Conservation (phyloP, 495 filamentous ascomycete genomes). For the Xylaria venustula region DNA sequence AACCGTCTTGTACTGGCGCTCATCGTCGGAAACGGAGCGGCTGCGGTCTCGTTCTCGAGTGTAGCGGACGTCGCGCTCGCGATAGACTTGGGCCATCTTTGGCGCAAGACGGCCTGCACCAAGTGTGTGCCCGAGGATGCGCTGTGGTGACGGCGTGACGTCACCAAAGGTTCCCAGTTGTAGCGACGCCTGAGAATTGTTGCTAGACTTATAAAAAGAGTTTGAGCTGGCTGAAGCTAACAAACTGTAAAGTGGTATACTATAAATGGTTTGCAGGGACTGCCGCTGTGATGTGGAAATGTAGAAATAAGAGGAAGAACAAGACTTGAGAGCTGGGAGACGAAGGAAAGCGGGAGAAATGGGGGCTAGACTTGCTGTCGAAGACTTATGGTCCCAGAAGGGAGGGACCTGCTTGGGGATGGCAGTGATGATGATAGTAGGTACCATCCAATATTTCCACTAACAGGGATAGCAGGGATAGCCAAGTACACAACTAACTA, state of each 20-base stretch:
- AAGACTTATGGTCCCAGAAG: neutral
- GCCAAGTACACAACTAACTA: too few species aligned
- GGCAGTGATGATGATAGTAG: too few species aligned
- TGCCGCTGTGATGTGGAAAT: neutral
- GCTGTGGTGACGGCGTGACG: slow-evolving; percentile 9
- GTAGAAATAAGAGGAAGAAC: neutral
- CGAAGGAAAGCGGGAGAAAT: neutral
- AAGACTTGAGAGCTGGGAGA: neutral
- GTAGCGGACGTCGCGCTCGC: slow-evolving; percentile 44
- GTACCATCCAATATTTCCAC: too few species aligned
- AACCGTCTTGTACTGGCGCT: slow-evolving; percentile 50
- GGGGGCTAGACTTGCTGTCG: neutral
- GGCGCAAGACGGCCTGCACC: slow-evolving; percentile 3
- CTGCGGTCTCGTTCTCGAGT: slow-evolving; percentile 42
- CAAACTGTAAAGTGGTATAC: slow-evolving; percentile 4
- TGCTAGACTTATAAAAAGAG: neutral
- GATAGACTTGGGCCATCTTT: slow-evolving; percentile 48
- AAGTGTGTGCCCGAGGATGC: neutral
- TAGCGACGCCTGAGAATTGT: neutral
- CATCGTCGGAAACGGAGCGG: slow-evolving; percentile 47
- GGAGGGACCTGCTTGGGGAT: too few species aligned
- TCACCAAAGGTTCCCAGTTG: neutral
- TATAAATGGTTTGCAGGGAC: neutral
- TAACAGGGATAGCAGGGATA: too few species aligned
- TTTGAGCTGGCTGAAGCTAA: neutral